phyloP scores from a whole-genome alignment of 495 filamentous ascomycete species.

The Talaromyces adpressus region DNA sequence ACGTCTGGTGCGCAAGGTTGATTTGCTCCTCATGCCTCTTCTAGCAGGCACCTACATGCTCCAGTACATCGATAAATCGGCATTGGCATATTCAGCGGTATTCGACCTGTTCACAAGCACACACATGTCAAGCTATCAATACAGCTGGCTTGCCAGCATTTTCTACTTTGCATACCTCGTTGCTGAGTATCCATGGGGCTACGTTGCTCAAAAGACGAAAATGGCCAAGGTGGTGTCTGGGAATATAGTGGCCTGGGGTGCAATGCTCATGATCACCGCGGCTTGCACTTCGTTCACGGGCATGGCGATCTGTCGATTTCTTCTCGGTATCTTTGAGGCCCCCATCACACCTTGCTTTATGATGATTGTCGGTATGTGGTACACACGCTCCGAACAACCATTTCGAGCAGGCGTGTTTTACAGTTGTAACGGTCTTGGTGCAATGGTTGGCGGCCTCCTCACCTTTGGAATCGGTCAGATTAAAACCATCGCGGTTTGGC shows the following conservation, averaged over 20 bases:
- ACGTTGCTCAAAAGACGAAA: slow-evolving; percentile 11
- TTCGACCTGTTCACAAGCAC: slow-evolving; percentile 25
- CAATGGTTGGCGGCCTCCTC: slow-evolving; percentile 39
- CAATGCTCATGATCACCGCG: slow-evolving; percentile 21
- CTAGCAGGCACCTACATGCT: slow-evolving; percentile 43
- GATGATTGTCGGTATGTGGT: slow-evolving; percentile 16
- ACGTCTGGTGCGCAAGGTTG: slow-evolving; percentile 26
- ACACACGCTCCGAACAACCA: slow-evolving; percentile 12
- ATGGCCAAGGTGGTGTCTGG: slow-evolving; percentile 23
- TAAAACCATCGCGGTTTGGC: slow-evolving; percentile 33
- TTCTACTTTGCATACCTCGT: slow-evolving; percentile 50
- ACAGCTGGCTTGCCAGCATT: slow-evolving; percentile 39
- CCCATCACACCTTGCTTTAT: slow-evolving; percentile 24
- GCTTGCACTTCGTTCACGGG: slow-evolving; percentile 21
- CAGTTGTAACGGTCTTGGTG: slow-evolving; percentile 40
- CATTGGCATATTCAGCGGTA: slow-evolving; percentile 28
- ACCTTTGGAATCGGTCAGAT: slow-evolving; percentile 45
- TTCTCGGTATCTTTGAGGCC: slow-evolving; percentile 28
- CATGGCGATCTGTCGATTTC: slow-evolving; percentile 25
- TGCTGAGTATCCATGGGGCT: slow-evolving; percentile 23
- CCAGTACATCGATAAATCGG: slow-evolving; percentile 34
- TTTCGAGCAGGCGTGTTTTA: slow-evolving; percentile 29
- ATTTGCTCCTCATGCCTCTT: slow-evolving; percentile 42
- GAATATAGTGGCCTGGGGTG: slow-evolving; percentile 28
- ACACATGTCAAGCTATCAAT: slow-evolving; percentile 32